Evolutionary conservation across 2,329 filamentous ascomycete species (phyloP), one percentile per base, ranked within the genome.

Genomic region (Penicillium sp.): DNA sequence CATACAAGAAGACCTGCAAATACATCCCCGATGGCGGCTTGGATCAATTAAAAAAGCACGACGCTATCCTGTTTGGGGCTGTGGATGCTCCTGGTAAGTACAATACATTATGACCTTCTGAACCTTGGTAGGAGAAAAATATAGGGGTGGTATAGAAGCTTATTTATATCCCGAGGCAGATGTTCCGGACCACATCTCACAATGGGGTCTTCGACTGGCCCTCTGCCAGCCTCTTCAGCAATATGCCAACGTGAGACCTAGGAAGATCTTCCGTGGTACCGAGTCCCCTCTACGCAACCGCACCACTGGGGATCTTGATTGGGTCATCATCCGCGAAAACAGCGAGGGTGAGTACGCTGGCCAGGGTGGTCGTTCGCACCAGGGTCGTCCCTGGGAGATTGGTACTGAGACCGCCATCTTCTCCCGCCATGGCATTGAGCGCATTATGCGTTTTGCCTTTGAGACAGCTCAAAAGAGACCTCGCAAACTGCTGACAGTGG

Each of bases 41-140:
- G 51, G 74, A 78, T 21, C 75, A 77, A 26, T 65, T 84, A 30
- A 77, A 76, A 47, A 76, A 76, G 54, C 77, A 78, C 62, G 79
- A 83, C 64, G 80, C 81, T 2, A 78, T 83, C 24, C 77, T 84
- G 55, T 85, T 86, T 60, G 83, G 83, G 11, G 81, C 82, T 2
- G 83, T 85, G 1, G 83, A 83, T n/a, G 81, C 76, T 64, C 81
- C 81, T 52, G 75, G 78, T 80, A 72, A 21, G 21, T 35, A 2
- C 3, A 5, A 8, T 28, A 33, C 2, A 35, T 30, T 16, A 12
- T 52, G n/a, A n/a, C n/a, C 21, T 9, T 21, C 50, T 45, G 11
- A 3, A 12, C 40, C 8, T 18, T 42, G 18, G 24, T 20, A 40
- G 18, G 6, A 18, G 7, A 28, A 4, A 30, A 5, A 11, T 8